A percentile compares a stretch with the other conserved stretches of the same genome.
Evolutionary conservation across 495 filamentous ascomycete genomes (phyloP).

Genomic region (Penicillium fimorum): DNA sequence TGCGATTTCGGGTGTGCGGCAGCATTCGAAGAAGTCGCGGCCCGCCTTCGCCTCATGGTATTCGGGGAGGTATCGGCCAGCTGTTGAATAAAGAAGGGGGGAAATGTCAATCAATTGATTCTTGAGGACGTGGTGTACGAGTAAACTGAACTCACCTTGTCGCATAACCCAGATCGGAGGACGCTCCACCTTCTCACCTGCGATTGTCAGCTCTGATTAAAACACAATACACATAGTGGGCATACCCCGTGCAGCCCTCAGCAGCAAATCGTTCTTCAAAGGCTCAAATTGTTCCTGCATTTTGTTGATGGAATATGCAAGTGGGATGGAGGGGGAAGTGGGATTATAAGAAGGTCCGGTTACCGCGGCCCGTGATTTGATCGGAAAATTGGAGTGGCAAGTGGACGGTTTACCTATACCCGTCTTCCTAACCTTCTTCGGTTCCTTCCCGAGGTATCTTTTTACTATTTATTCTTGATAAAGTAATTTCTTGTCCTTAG

Average conservation of each 20-base stretch:
- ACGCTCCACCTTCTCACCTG: conserved; percentile 86
- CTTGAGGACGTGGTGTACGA: background rate
- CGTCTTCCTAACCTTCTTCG: background rate
- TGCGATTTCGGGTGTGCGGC: conserved; percentile 86
- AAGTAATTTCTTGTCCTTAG: background rate
- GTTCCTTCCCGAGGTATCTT: background rate
- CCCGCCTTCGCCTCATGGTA: conserved; percentile 90
- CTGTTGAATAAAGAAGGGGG: conserved; percentile 41
- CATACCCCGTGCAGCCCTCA: conserved; percentile 84
- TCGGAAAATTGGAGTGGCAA: conserved; percentile 11
- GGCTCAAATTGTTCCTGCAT: conserved; percentile 71
- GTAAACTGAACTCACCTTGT: conserved; percentile 63
- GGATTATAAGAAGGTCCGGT: conserved; percentile 16
- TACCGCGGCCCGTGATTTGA: conserved; percentile 17
- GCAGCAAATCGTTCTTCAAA: conserved; percentile 83
- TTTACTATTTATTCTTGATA: background rate
- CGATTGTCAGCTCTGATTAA: conserved; percentile 24
- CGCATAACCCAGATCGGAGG: conserved; percentile 99
- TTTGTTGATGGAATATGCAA: conserved; percentile 29
- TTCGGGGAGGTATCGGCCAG: conserved; percentile 95
- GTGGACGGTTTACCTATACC: background rate
- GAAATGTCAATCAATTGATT: conserved; percentile 10
- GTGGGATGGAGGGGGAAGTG: conserved; percentile 28
- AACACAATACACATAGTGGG: background rate
- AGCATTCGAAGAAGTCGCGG: conserved; percentile 96